Percentiles rank a stretch among this genome's conserved stretches.
phyloP scores from a whole-genome alignment of 441 rosid species.

The Theobroma grandiflorum region DNA sequence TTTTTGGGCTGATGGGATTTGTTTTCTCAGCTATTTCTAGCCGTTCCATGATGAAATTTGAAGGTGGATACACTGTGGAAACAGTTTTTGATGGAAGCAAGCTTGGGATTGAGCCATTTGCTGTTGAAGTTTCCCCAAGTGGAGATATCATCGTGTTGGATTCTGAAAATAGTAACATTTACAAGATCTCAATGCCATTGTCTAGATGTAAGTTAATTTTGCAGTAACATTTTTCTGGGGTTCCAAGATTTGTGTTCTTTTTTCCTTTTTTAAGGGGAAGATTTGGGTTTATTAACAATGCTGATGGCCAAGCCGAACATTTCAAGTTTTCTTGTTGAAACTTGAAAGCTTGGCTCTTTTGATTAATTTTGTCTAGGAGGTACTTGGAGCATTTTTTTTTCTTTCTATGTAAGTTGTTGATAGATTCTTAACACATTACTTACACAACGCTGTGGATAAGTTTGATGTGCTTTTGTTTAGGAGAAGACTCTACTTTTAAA shows the following conservation, averaged over 20 bases:
- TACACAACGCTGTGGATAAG: slow-evolving; percentile 20
- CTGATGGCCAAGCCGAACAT: background rate
- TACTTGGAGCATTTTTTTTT: slow-evolving; percentile 28
- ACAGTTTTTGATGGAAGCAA: slow-evolving; percentile 82
- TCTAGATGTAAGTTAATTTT: slow-evolving; percentile 55
- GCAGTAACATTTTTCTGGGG: background rate
- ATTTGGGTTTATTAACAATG: background rate
- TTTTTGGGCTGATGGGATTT: slow-evolving; percentile 21
- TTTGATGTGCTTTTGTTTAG: slow-evolving; percentile 51
- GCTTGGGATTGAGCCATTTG: slow-evolving; percentile 69
- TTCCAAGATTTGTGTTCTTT: background rate
- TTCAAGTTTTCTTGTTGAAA: background rate
- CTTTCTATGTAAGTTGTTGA: slow-evolving; percentile 7
- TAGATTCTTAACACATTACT: slow-evolving; percentile 31
- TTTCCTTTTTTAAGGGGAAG: background rate
- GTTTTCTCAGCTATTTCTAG: slow-evolving; percentile 55
- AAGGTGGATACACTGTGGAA: slow-evolving; percentile 76
- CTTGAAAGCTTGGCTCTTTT: background rate
- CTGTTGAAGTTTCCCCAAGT: slow-evolving; percentile 55
- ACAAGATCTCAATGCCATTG: slow-evolving; percentile 70
- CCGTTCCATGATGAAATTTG: slow-evolving; percentile 77
- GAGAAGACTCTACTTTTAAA: slow-evolving; percentile 57
- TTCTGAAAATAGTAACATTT: slow-evolving; percentile 66
- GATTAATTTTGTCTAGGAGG: slow-evolving; percentile 15
- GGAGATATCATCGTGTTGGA: slow-evolving; percentile 75